Evolutionary conservation across 768 basidiomycete species (phyloP).

Genomic region (Macrolepiota dolichaula): DNA sequence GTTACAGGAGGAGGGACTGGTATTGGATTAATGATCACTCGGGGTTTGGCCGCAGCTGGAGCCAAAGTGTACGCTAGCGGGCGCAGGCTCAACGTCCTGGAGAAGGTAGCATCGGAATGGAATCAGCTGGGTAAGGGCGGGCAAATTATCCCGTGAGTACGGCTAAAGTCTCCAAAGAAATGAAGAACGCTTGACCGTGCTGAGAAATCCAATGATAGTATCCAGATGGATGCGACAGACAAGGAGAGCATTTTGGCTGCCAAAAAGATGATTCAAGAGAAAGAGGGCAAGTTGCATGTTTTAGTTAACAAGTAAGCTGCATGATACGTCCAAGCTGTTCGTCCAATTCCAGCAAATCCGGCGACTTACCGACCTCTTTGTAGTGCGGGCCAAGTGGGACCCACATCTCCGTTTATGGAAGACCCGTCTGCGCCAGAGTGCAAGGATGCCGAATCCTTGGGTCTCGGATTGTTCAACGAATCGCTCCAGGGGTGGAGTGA

Average conservation of each 20-base stretch:
- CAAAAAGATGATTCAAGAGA: slow-evolving; percentile 49
- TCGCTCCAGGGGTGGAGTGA: slow-evolving; percentile 59
- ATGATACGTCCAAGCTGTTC: not conserved
- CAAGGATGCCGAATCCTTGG: slow-evolving; percentile 61
- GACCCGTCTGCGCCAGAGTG: slow-evolving; percentile 53
- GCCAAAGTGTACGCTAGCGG: slow-evolving; percentile 82
- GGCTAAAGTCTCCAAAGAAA: not conserved
- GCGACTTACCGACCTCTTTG: not conserved
- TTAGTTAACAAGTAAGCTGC: slow-evolving; percentile 74
- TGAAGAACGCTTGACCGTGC: slow-evolving; percentile 2
- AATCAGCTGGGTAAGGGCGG: slow-evolving; percentile 41
- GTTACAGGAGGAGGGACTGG: slow-evolving; percentile 56
- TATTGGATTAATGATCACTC: slow-evolving; percentile 62
- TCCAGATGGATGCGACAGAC: slow-evolving; percentile 70
- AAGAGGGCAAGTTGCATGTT: slow-evolving; percentile 71
- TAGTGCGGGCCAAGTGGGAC: slow-evolving; percentile 77
- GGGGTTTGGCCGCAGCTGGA: slow-evolving; percentile 72
- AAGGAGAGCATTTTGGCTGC: slow-evolving; percentile 61
- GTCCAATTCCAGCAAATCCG: not conserved
- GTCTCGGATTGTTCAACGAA: slow-evolving; percentile 71
- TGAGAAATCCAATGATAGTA: slow-evolving; percentile 27
- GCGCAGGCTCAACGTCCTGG: slow-evolving; percentile 61
- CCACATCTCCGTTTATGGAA: slow-evolving; percentile 54
- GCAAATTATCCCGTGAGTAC: slow-evolving; percentile 52
- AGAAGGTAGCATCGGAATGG: slow-evolving; percentile 51